These are phyloP conservation scores for Kodamaea sagamina DNA, from an alignment of 805 yeast species.

Conservation along the genomic window DNA sequence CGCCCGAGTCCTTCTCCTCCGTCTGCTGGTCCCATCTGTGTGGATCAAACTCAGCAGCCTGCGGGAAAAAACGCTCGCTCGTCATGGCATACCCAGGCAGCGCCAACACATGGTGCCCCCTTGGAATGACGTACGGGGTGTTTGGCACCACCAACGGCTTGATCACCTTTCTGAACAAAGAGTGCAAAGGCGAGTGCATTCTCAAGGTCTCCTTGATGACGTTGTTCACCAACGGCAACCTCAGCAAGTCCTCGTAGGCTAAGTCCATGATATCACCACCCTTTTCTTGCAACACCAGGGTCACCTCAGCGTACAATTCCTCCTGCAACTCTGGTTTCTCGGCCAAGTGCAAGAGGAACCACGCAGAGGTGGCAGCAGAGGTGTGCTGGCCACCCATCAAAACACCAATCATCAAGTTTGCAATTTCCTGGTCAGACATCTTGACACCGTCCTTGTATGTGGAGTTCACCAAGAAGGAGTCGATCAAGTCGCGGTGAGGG, in stretches of 20 bases:
- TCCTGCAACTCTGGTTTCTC: slow-evolving; percentile 85
- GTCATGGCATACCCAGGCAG: slow-evolving; percentile 92
- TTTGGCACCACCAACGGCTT: slow-evolving; percentile 78
- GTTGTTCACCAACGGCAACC: slow-evolving; percentile 79
- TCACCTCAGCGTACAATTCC: slow-evolving; percentile 74
- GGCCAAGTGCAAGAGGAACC: slow-evolving; percentile 90
- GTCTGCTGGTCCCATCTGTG: slow-evolving; percentile 69
- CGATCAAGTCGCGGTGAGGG: slow-evolving; percentile 85
- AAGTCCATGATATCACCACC: slow-evolving; percentile 53
- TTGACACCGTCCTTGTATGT: slow-evolving; percentile 90
- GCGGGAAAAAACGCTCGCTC: slow-evolving; percentile 75
- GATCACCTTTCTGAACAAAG: slow-evolving; percentile 89
- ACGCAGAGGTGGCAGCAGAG: slow-evolving; percentile 91
- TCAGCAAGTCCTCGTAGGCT: slow-evolving; percentile 78
- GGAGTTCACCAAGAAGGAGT: slow-evolving; percentile 76
- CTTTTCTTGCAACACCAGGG: slow-evolving; percentile 50
- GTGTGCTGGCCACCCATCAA: slow-evolving; percentile 99
- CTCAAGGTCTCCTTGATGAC: slow-evolving; percentile 91
- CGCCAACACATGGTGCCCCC: slow-evolving; percentile 85
- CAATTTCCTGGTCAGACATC: slow-evolving; percentile 95
- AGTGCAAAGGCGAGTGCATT: slow-evolving; percentile 95
- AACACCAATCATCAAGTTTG: slow-evolving; percentile 90
- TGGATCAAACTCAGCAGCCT: slow-evolving; percentile 72
- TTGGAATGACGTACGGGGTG: slow-evolving; percentile 78
- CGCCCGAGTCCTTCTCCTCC: slow-evolving; percentile 22